These are phyloP conservation scores for Lactarius pseudohatsudake DNA, from an alignment of 768 basidiomycete genomes.

Conservation along the genomic window DNA sequence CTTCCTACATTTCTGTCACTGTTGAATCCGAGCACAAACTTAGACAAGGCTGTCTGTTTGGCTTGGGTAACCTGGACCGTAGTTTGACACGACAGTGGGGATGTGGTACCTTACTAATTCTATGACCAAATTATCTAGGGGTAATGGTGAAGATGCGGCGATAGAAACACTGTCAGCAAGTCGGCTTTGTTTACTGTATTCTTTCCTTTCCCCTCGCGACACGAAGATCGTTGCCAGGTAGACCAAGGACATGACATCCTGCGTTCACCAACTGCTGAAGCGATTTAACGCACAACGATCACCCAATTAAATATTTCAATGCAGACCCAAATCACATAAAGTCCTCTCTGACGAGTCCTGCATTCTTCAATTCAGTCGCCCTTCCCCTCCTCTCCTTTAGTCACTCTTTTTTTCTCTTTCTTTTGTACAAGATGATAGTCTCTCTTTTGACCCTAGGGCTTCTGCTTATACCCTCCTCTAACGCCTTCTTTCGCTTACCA, in stretches of 20 bases:
- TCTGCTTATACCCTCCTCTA: conserved; percentile 13
- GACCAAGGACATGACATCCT: neutral
- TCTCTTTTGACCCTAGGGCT: conserved; percentile 15
- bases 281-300: neutral
- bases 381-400: conserved; percentile 13
- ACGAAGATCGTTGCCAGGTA: conserved; percentile 7
- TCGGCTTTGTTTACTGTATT: too few species aligned
- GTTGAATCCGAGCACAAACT: neutral
- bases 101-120: neutral
- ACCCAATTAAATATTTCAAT: neutral
- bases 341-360: neutral
- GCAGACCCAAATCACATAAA: conserved; percentile 7
- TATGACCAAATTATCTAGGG: neutral
- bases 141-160: neutral
- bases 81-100: neutral
- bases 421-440: conserved; percentile 7
- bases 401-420: conserved; percentile 14
- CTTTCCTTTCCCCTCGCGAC: neutral
- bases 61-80: neutral
- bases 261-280: neutral
- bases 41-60: neutral
- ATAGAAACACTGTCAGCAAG: neutral
- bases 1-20: neutral
- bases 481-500: conserved; percentile 25
- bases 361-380: neutral